These are phyloP conservation scores for Glycyrrhiza uralensis DNA, from an alignment of 306 rosid species.

Conservation along the genomic window DNA sequence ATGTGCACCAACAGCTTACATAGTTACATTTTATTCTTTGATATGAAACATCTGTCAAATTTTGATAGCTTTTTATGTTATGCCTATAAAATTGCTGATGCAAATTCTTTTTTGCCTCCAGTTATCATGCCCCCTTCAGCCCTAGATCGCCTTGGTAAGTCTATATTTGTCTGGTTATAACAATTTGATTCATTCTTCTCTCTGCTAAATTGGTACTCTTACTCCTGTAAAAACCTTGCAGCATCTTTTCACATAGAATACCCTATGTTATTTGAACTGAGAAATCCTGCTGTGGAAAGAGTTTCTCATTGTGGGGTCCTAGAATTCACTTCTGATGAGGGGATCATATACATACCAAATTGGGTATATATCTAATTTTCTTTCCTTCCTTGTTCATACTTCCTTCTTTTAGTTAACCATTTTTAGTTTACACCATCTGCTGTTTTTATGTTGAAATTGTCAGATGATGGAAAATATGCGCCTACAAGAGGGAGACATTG, in stretches of 20 bases:
- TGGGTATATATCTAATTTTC: constrained; percentile 36
- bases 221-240: constrained; percentile 16
- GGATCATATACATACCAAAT: constrained; percentile 37
- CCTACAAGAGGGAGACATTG: constrained; percentile 38
- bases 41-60: neutral
- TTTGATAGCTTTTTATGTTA: neutral
- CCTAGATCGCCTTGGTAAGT: constrained; percentile 43
- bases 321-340: constrained; percentile 60
- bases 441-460: neutral
- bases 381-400: neutral
- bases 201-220: neutral
- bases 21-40: neutral
- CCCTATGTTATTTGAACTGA: constrained; percentile 61
- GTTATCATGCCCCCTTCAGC: constrained; percentile 68
- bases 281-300: constrained; percentile 26
- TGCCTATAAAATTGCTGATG: neutral
- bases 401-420: neutral
- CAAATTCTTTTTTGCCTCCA: constrained; percentile 23
- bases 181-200: neutral
- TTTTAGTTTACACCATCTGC: neutral
- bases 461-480: constrained; percentile 65
- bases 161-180: neutral
- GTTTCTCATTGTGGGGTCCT: constrained; percentile 54
- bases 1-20: neutral
- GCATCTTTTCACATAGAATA: constrained; percentile 37